Evolutionary conservation across 345 rosid species (phyloP), one percentile per base, ranked within the genome.

Genomic region (Brassica juncea): DNA sequence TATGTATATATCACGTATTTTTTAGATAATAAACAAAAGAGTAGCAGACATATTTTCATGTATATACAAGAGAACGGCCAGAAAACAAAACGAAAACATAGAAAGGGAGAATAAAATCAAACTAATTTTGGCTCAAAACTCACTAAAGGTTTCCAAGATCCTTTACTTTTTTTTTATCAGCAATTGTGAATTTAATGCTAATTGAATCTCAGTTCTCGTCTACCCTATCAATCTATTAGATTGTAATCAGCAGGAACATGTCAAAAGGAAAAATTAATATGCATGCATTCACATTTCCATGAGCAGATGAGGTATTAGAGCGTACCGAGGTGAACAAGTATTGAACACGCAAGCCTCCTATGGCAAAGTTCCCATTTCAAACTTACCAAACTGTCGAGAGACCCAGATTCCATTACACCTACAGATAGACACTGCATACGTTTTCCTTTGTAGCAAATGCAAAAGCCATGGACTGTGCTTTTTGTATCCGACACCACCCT

Each of bases 301-400:
- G 55, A 58, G 32, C 67, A 80, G 42, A 60, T 61, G 68, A 28
- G 80, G 31, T 35, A 74, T 49, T 49, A 74, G 66, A 67, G n/a
- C 89, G 71, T 88, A 94, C 99, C 95, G 71, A 85, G 84, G 61
- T 87, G 86, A 78, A 80, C 68, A 35, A 94, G 88, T 49, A 86
- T 76, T 78, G 90, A 84, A 60, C 85, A 71, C 57, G 81, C 85
- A 52, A 88, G 87, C 68, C 80, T 87, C 84, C 97, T 86, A 75
- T 88, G 86, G 68, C 77, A 81, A 68, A 89, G 77, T 80, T 94
- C 95, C 97, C 91, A 86, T 77, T 86, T 90, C 80, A 90, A 39
- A 57, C 66, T 70, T 31, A 90, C 59, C 69, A 85, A 82, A 78
- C 71, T 83, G 66, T 21, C 80, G 52, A 94, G 47, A 32, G 82